Evolutionary conservation across 352 stramenopile genomes (phyloP).

Genomic region (Pythium rhizo-oryzae): DNA sequence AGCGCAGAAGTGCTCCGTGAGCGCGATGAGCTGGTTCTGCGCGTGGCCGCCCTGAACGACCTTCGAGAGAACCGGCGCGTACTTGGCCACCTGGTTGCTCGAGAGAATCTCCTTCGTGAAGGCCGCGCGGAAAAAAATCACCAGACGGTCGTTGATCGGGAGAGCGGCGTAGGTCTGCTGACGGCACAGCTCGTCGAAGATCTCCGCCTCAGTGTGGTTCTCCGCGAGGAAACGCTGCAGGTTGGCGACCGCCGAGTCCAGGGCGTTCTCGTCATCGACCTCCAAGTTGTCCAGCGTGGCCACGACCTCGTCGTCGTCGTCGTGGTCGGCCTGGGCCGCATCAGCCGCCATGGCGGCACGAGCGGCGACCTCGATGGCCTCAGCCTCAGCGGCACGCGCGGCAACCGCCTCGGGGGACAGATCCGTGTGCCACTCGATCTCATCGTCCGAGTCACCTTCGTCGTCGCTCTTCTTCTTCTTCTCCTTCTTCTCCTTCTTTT

Average conservation of each 20-base stretch:
- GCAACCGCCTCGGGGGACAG: conserved; percentile 81
- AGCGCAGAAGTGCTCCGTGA: conserved; percentile 90
- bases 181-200: conserved; percentile 91
- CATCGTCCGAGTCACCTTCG: conserved; percentile 59
- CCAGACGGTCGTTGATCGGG: conserved; percentile 93
- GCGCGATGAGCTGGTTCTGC: conserved; percentile 93
- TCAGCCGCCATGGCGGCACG: conserved; percentile 67
- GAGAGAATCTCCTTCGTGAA: conserved; percentile 91
- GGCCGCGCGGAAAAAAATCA: conserved; percentile 93
- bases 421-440: conserved; percentile 88
- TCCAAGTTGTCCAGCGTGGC: conserved; percentile 82
- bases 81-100: conserved; percentile 91
- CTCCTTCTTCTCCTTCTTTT: conserved; percentile 81
- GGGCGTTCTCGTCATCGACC: conserved; percentile 84
- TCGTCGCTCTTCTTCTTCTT: conserved; percentile 69
- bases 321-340: conserved; percentile 24
- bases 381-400: conserved; percentile 76
- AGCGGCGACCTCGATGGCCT: conserved; percentile 80
- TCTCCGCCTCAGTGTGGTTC: conserved; percentile 55
- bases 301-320: conserved; percentile 55
- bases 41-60: conserved; percentile 85
- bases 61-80: conserved; percentile 85
- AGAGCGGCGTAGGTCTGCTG: conserved; percentile 93
- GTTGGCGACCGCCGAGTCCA: conserved; percentile 73
- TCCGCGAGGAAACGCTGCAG: conserved; percentile 59